Evolutionary conservation across 164 flowering plant genomes (phyloP).

Genomic region (Sedum album): DNA sequence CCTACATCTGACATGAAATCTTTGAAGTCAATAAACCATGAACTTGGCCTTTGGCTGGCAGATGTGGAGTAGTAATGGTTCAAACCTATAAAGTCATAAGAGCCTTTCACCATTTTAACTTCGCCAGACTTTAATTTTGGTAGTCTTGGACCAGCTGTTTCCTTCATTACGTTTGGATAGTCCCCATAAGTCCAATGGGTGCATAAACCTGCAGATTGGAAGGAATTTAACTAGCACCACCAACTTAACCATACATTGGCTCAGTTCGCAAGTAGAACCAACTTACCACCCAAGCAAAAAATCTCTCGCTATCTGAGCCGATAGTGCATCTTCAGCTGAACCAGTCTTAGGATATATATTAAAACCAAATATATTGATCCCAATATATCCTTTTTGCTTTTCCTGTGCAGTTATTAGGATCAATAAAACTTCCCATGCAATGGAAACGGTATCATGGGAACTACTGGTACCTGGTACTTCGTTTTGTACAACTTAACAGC

Average conservation of each 20-base stretch:
- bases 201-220: conserved; percentile 25
- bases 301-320: conserved; percentile 38
- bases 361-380: conserved; percentile 23
- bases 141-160: conserved; percentile 35
- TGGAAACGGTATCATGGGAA: background rate
- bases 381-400: conserved; percentile 41
- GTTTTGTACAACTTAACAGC: conserved; percentile 26
- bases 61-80: conserved; percentile 19
- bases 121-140: conserved; percentile 39
- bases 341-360: conserved; percentile 29
- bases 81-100: conserved; percentile 35
- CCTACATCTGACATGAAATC: conserved; percentile 17
- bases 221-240: background rate
- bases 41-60: conserved; percentile 18
- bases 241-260: background rate
- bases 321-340: conserved; percentile 27
- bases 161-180: conserved; percentile 51
- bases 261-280: background rate
- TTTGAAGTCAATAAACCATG: conserved; percentile 13
- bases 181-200: conserved; percentile 55
- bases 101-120: conserved; percentile 25
- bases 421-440: background rate
- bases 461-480: conserved; percentile 7
- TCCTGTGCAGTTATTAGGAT: conserved; percentile 19
- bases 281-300: conserved; percentile 46